Evolutionary conservation across 331 rosid genomes (phyloP), one percentile per base, ranked within the genome.

Genomic region (Phaseolus coccineus): DNA sequence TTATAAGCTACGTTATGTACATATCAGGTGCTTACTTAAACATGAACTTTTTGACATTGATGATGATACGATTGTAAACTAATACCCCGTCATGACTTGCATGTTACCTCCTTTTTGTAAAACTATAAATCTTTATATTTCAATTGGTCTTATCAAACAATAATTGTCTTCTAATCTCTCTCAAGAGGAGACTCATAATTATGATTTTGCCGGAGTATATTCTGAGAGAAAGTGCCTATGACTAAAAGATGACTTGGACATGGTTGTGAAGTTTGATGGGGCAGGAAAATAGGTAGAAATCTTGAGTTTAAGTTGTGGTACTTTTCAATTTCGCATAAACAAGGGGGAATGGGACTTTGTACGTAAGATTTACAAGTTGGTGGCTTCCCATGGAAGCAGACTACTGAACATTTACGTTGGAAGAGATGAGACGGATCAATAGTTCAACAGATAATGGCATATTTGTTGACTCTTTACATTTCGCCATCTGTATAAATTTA

Each of bases 401-500:
- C 52, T 27, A 27, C 58, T 14, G 28, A 57, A 24, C 37, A 53
- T 24, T 55, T 25, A 42, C 40, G n/a, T 75, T 62, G 35, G 71
- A 65, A 8, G 66, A 24, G 66, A 52, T 22, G 42, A 52, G 57
- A 14, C 6, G 19, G 77, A 30, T 69, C n/a, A 19, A 0, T 31
- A 50, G 50, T 37, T 71, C 16, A 35, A 6, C 12, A 52, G 71
- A 71, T 31, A 65, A 42, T 11, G 66, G 19, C 31, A 56, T 65
- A 42, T 35, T 68, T 70, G n/a, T 40, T 69, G 68, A 76, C 77
- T 69, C 65, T 51, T 68, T 48, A 19, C 16, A 48, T 33, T 33
- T 12, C 50, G 55, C 58, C 70, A 30, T 56, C 39, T 39, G 13
- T 40, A 52, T 52, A 66, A 30, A 31, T 39, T 53, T 50, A 30